Evolutionary conservation across 2,329 filamentous ascomycete genomes (phyloP), one percentile per base, ranked within the genome.

Genomic region (Aspergillus bombycis): DNA sequence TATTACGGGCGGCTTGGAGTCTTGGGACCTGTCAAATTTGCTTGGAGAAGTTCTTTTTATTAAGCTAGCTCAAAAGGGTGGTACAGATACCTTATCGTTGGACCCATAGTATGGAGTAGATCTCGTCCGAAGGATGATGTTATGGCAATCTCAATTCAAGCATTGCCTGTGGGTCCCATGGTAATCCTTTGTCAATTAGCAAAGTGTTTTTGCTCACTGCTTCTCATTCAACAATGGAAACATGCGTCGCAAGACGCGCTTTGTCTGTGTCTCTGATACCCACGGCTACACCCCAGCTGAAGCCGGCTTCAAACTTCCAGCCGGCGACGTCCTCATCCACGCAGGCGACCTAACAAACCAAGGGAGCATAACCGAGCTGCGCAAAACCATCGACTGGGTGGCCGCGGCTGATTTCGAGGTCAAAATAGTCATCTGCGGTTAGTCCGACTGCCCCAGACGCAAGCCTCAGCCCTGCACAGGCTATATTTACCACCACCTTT

Each of bases 241-340:
- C 30, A 75, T 76, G 72, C 68, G 61, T 53, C 75, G 69, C 62
- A 83, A 77, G 64, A 83, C 84, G 53, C 82, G 85, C 63, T 81
- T 88, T 52, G 83, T 88, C 34, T 87, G 85, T 74, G 79, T 88
- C 61, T 87, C 85, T 4, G 86, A 88, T 72, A 88, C 85, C 21
- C 84, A 88, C 70, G 83, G 82, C 62, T 81, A 83, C 61, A 79
- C 80, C 5, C 84, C 85, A 16, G 73, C 73, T 14, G 76, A 82
- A 64, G 81, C 78, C 54, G 78, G 75, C n/a, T 83, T 80, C 68
- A 84, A 81, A 64, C 76, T 87, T 14, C 85, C 86, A 5, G 75
- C 78, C 14, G 86, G 86, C 54, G 86, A 88, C 71, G 79, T 88
- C 16, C 75, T 88, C 45, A 85, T 88, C 50, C 86, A 88, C 69